Evolutionary conservation across 768 basidiomycete species (phyloP).

Genomic region (Lactifluus subvellereus): DNA sequence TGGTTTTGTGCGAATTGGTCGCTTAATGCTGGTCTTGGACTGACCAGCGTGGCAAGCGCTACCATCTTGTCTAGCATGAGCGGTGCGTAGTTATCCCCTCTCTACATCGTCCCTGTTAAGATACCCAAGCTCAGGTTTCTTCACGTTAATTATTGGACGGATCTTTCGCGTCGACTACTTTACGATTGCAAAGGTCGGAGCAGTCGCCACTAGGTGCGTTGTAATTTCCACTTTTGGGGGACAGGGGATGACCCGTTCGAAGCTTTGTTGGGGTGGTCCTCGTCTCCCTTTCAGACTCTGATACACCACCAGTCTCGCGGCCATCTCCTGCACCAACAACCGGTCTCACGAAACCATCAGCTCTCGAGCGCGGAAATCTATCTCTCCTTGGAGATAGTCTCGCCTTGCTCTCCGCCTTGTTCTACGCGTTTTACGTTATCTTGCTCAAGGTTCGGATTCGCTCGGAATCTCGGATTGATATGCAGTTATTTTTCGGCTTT

Average conservation of each 20-base stretch:
- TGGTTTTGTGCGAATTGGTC: slow-evolving; percentile 97
- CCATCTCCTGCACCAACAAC: slow-evolving; percentile 14
- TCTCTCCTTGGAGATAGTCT: slow-evolving; percentile 66
- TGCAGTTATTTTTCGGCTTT: slow-evolving; percentile 94
- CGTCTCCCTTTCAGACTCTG: slow-evolving; percentile 84
- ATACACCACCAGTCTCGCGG: slow-evolving; percentile 12
- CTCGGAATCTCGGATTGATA: slow-evolving; percentile 77
- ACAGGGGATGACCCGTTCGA: background rate
- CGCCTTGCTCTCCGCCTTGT: slow-evolving; percentile 79
- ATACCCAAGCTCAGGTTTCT: slow-evolving; percentile 59
- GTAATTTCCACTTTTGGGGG: background rate
- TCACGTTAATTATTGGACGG: slow-evolving; percentile 81
- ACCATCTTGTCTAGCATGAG: slow-evolving; percentile 88
- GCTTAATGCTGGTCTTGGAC: slow-evolving; percentile 74
- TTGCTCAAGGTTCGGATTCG: slow-evolving; percentile 84
- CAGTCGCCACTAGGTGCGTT: slow-evolving; percentile 72
- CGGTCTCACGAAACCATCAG: slow-evolving; percentile 7
- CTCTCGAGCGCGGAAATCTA: slow-evolving; percentile 23
- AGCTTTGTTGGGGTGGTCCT: slow-evolving; percentile 81
- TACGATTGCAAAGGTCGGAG: slow-evolving; percentile 62
- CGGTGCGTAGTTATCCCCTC: slow-evolving; percentile 44
- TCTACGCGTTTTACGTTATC: slow-evolving; percentile 85
- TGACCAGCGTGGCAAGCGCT: slow-evolving; percentile 91
- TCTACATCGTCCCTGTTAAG: background rate
- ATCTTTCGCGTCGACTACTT: slow-evolving; percentile 77